These are phyloP conservation scores for Suillus luteus DNA, from an alignment of 768 basidiomycete species.

Conservation along the genomic window DNA sequence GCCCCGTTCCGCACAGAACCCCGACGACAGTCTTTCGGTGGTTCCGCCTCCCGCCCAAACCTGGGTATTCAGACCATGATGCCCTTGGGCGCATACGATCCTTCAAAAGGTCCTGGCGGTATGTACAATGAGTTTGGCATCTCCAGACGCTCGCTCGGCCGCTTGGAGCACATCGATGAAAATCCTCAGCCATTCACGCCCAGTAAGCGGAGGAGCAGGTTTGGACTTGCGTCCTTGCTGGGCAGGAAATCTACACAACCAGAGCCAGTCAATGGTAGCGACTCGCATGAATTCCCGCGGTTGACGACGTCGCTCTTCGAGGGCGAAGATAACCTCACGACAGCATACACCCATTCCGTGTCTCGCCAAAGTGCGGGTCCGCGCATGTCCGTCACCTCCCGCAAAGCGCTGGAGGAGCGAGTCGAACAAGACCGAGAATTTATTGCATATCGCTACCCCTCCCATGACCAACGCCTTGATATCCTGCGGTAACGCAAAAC, in stretches of 20 bases:
- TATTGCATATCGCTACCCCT: constrained; percentile 86
- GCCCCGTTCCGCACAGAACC: constrained; percentile 63
- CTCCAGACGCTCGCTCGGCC: constrained; percentile 59
- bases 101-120: constrained; percentile 36
- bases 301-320: constrained; percentile 47
- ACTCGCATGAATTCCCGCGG: constrained; percentile 50
- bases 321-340: constrained; percentile 47
- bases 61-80: constrained; percentile 50
- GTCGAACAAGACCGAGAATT: constrained; percentile 88
- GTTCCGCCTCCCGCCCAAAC: constrained; percentile 59
- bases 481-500: constrained; percentile 46
- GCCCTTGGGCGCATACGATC: constrained; percentile 42
- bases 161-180: constrained; percentile 34
- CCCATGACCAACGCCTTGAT: constrained; percentile 64
- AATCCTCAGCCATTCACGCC: constrained; percentile 36
- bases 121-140: constrained; percentile 75
- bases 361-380: constrained; percentile 54
- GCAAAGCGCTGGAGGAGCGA: constrained; percentile 73
- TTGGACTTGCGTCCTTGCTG: constrained; percentile 67
- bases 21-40: constrained; percentile 79
- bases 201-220: constrained; percentile 71
- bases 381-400: constrained; percentile 64
- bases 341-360: constrained; percentile 50
- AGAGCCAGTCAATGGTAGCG: constrained; percentile 35
- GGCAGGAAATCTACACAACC: constrained; percentile 49